A percentile compares a stretch with the other conserved stretches of the same genome.
phyloP scores from a whole-genome alignment of 768 basidiomycete species.

The Porphyrellus cyaneotinctus region DNA sequence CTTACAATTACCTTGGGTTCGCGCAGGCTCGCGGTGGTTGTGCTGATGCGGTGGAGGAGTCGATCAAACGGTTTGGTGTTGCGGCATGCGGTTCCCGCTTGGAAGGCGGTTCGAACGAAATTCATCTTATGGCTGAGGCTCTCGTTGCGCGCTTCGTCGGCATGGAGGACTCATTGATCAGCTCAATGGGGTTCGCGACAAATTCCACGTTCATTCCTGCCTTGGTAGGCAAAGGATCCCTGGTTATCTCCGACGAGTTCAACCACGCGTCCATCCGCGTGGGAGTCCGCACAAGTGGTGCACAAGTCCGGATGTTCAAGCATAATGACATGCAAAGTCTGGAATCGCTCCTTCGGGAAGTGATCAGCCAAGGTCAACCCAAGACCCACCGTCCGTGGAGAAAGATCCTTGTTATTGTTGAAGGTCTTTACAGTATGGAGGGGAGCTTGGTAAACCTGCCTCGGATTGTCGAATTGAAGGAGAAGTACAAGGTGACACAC shows the following conservation, averaged over 20 bases:
- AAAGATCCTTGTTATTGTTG: conserved; percentile 92
- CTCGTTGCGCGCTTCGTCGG: conserved; percentile 90
- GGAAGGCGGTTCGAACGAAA: conserved; percentile 81
- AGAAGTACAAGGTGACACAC: conserved; percentile 80
- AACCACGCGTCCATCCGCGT: conserved; percentile 96
- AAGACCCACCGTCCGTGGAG: conserved; percentile 99
- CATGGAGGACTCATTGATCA: conserved; percentile 83
- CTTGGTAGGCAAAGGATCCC: conserved; percentile 81
- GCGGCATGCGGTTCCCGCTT: conserved; percentile 72
- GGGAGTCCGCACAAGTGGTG: conserved; percentile 85
- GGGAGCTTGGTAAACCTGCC: conserved; percentile 91
- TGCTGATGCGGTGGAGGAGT: conserved; percentile 89
- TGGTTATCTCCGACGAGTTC: conserved; percentile 95
- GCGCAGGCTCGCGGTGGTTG: conserved; percentile 91
- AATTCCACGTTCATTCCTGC: conserved; percentile 94
- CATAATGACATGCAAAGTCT: conserved; percentile 90
- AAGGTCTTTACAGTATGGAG: conserved; percentile 98
- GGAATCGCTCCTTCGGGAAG: conserved; percentile 79
- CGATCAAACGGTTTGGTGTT: conserved; percentile 77
- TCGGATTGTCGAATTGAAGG: conserved; percentile 77
- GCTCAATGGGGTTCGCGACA: conserved; percentile 96
- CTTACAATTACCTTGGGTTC: conserved; percentile 99
- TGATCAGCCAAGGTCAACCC: conserved; percentile 95
- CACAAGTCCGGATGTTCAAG: conserved; percentile 90
- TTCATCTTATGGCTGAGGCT: conserved; percentile 77